These are phyloP conservation scores for Chrysanthemum seticuspe DNA, from an alignment of 129 eudicot species.

Conservation along the genomic window DNA sequence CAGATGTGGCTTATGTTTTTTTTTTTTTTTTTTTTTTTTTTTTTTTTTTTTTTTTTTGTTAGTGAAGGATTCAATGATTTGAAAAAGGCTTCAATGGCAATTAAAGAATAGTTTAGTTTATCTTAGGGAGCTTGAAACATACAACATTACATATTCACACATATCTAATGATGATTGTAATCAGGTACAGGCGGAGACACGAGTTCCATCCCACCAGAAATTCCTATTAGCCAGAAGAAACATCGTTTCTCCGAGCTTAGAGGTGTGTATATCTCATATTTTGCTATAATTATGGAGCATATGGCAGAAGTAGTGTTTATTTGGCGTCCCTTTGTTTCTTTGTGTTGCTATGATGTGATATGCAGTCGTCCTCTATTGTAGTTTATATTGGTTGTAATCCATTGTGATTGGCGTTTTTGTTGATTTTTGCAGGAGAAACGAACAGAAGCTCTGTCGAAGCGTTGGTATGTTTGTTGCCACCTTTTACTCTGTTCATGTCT, in stretches of 20 bases:
- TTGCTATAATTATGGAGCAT: neutral
- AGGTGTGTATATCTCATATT: constrained; percentile 43
- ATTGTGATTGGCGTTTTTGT: neutral
- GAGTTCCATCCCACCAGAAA: constrained; percentile 39
- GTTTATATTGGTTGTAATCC: neutral
- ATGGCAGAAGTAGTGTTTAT: neutral
- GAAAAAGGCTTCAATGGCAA: neutral
- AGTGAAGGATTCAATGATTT: no score
- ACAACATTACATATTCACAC: no score
- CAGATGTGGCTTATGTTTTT: no score
- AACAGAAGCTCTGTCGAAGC: constrained; percentile 68
- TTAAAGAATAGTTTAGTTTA: neutral
- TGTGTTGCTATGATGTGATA: no score
- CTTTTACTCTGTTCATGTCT: neutral
- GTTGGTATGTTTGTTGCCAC: constrained; percentile 45
- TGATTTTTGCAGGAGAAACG: constrained; percentile 58
- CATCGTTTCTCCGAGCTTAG: constrained; percentile 60
- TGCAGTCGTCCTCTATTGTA: no score
- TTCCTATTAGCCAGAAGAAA: constrained; percentile 34
- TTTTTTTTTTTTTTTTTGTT: no score
- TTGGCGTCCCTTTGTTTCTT: no score
- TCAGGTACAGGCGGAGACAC: constrained; percentile 52
- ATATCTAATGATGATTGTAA: neutral
- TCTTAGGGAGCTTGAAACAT: neutral
- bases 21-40: no score